phyloP scores from a whole-genome alignment of 2,329 filamentous ascomycete genomes.

The Pseudocercospora cruenta region DNA sequence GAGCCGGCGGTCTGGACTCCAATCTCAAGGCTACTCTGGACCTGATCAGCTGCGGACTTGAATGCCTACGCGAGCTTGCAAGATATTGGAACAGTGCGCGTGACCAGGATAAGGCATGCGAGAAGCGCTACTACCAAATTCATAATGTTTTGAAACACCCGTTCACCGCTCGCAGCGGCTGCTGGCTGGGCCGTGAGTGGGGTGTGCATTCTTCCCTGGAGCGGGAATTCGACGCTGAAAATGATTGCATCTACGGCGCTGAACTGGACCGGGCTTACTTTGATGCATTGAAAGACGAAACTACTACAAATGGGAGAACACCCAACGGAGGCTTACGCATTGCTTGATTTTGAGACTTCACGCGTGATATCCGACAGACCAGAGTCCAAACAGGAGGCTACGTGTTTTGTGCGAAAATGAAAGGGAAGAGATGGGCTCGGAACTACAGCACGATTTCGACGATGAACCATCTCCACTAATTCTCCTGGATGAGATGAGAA shows the following conservation, averaged over 20 bases:
- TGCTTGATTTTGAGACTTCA: conserved; percentile 10
- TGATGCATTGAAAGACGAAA: conserved; percentile 31
- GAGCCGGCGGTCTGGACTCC: conserved; percentile 59
- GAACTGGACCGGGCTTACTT: conserved; percentile 31
- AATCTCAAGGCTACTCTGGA: conserved; percentile 58
- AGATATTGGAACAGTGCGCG: conserved; percentile 63
- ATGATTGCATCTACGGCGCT: conserved; percentile 42
- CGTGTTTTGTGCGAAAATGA: not conserved
- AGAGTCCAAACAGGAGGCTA: conserved; percentile 22
- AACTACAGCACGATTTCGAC: conserved; percentile 25
- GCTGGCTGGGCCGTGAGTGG: conserved; percentile 41
- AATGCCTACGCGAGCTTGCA: conserved; percentile 60
- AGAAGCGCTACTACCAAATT: conserved; percentile 51
- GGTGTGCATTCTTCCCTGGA: conserved; percentile 39
- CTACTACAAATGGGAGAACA: conserved; percentile 10
- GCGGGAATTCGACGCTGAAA: conserved; percentile 32
- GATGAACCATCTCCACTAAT: conserved; percentile 10
- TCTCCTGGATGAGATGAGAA: not conserved
- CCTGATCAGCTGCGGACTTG: conserved; percentile 57
- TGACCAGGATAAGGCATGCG: conserved; percentile 55
- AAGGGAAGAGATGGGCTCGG: conserved; percentile 6
- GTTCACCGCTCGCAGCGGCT: conserved; percentile 41
- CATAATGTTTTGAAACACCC: conserved; percentile 43
- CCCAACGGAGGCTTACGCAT: conserved; percentile 11
- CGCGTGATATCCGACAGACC: conserved; percentile 23